These are phyloP conservation scores for Neopestalotiopsis sp. DNA, from an alignment of 2,329 filamentous ascomycete species.

Conservation along the genomic window DNA sequence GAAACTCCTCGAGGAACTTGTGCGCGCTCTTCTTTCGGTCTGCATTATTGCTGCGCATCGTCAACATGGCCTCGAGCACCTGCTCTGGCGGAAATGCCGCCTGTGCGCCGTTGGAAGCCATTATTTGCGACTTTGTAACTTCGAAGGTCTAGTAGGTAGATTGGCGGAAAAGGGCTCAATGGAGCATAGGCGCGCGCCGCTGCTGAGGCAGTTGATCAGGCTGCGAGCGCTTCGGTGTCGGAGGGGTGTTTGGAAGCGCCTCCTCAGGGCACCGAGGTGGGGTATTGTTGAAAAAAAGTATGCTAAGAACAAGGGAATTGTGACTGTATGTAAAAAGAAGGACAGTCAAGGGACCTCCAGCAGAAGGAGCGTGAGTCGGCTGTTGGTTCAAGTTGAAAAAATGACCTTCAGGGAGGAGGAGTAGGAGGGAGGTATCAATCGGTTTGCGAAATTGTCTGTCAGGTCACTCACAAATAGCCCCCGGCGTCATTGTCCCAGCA, in stretches of 20 bases:
- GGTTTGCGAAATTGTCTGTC: conserved; percentile 11
- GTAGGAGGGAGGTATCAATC: background rate
- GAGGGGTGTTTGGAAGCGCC: background rate
- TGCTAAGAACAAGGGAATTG: background rate
- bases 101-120: conserved; percentile 68
- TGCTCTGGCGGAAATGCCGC: conserved; percentile 75
- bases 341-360: background rate
- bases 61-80: conserved; percentile 85
- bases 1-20: conserved; percentile 89
- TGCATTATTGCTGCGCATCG: conserved; percentile 86
- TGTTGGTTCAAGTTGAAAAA: background rate
- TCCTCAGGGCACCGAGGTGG: background rate
- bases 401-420: background rate
- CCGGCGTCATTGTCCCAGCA: conserved; percentile 14
- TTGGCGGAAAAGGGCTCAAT: background rate
- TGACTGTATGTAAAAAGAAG: background rate
- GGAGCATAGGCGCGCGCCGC: background rate
- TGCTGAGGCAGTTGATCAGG: background rate
- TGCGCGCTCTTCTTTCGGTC: conserved; percentile 88
- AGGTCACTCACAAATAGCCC: conserved; percentile 10
- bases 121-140: conserved; percentile 40
- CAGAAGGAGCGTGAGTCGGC: background rate
- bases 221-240: background rate
- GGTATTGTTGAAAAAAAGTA: background rate
- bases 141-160: background rate